Conservation (phyloP, 306 rosid genomes). For the Trifolium pratense region DNA sequence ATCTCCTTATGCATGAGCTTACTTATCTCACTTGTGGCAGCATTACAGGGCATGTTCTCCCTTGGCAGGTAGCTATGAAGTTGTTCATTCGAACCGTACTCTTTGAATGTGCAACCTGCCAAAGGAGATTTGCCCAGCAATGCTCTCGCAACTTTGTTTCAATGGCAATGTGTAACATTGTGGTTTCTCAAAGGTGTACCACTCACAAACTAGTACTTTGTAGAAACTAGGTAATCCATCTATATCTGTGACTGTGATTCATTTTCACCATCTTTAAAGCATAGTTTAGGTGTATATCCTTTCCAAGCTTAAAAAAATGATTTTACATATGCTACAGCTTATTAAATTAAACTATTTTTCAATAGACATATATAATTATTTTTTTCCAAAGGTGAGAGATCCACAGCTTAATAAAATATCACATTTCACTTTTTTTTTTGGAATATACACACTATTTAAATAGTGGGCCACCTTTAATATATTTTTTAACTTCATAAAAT, state of each 20-base stretch:
- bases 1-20: not conserved
- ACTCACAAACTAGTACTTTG: not conserved
- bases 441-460: no score
- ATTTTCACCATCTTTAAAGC: no score
- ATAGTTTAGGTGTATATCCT: no score
- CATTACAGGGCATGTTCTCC: slow-evolving; percentile 67
- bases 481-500: no score
- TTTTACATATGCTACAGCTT: no score
- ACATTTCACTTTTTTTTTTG: no score
- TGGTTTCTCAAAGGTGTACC: not conserved
- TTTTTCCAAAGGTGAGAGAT: no score
- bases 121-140: slow-evolving; percentile 81
- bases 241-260: not conserved
- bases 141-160: slow-evolving; percentile 41
- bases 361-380: no score
- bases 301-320: no score
- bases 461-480: no score
- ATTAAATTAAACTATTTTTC: no score
- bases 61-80: slow-evolving; percentile 55
- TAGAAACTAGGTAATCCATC: not conserved
- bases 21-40: slow-evolving; percentile 38
- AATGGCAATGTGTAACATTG: not conserved
- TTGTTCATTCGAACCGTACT: slow-evolving; percentile 4
- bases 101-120: slow-evolving; percentile 48
- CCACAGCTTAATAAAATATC: no score